Base-by-base conservation (phyloP, 768 basidiomycete genomes). In the Rhodotorula paludigena region DNA sequence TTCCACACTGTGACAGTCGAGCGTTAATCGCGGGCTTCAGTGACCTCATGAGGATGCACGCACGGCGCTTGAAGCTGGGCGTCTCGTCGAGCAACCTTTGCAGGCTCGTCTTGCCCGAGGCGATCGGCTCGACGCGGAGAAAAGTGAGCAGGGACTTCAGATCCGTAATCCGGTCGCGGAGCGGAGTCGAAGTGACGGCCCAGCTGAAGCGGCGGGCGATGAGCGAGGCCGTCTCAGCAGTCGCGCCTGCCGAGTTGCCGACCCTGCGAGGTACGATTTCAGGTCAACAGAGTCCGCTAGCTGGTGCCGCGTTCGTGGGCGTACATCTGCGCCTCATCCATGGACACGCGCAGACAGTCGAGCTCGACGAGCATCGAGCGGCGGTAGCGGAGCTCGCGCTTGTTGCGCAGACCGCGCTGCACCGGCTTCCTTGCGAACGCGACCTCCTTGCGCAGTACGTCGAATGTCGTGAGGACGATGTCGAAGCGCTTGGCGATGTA, bases 311-410 rank as follows among this genome's bases (percentile, higher is more conserved):
- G n/a, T n/a, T n/a, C n/a, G n/a, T n/a, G 52, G 32, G 16, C 66
- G n/a, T 20, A 67, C 62, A 79, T 75, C 51, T 79, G 80, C 0
- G 79, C 80, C 62, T 81, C 81, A 63, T 81, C 81, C 75, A 80
- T 79, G 58, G 77, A 64, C 8, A 81, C 76, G 7, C 80, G 64
- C 60, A 75, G 54, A 36, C 60, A 76, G 36, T 76, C 73, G 55
- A 74, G 30, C 28, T 72, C 64, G 42, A 76, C 64, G 25, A 74
- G 63, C 15, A 76, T n/a, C 14, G 69, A 66, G 16, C 72, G n/a
- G 20, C 64, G 51, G 57, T 68, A 73, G 25, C 63, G 58, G 47
- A 63, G 33, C 47, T 62, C 59, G 7, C 64, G 59, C 44, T 49
- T 49, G 53, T 60, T 63, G 21, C 71, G 33, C 42, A 72, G 28